phyloP scores from a whole-genome alignment of 352 stramenopile genomes.

The Vaucheria bursata region DNA sequence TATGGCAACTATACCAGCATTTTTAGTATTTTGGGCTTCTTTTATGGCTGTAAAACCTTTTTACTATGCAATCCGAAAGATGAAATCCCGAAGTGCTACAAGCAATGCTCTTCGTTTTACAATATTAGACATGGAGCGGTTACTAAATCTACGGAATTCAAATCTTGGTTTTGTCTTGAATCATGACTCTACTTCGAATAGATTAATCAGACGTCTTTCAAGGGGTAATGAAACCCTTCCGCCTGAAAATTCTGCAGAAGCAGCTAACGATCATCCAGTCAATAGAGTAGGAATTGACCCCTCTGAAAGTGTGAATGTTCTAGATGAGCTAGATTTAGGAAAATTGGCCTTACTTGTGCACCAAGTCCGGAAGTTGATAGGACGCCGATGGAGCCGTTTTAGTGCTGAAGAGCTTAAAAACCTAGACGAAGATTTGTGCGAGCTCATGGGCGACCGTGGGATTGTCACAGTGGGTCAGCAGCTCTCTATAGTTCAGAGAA shows the following conservation, averaged over 20 bases:
- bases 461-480: slow-evolving; percentile 45
- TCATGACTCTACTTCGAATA: no score
- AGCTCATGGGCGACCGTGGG: slow-evolving; percentile 36
- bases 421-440: slow-evolving; percentile 41
- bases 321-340: slow-evolving; percentile 38
- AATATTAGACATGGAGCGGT: slow-evolving; percentile 37
- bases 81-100: slow-evolving; percentile 31
- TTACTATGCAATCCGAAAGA: slow-evolving; percentile 27
- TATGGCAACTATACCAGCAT: slow-evolving; percentile 35
- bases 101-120: slow-evolving; percentile 33
- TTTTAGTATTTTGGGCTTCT: slow-evolving; percentile 10
- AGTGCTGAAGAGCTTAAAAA: slow-evolving; percentile 22
- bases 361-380: slow-evolving; percentile 21
- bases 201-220: no score
- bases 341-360: slow-evolving; percentile 40
- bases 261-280: not conserved
- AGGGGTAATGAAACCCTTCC: no score
- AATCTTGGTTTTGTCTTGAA: no score
- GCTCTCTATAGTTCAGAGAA: slow-evolving; percentile 37
- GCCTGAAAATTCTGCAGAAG: not conserved
- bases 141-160: slow-evolving; percentile 42
- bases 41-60: slow-evolving; percentile 24
- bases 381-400: slow-evolving; percentile 18
- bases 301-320: slow-evolving; percentile 8
- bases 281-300: not conserved